Percentiles rank a stretch among this genome's conserved stretches.
phyloP scores from a whole-genome alignment of 495 filamentous ascomycete species.

The Apiosordaria backusii region DNA sequence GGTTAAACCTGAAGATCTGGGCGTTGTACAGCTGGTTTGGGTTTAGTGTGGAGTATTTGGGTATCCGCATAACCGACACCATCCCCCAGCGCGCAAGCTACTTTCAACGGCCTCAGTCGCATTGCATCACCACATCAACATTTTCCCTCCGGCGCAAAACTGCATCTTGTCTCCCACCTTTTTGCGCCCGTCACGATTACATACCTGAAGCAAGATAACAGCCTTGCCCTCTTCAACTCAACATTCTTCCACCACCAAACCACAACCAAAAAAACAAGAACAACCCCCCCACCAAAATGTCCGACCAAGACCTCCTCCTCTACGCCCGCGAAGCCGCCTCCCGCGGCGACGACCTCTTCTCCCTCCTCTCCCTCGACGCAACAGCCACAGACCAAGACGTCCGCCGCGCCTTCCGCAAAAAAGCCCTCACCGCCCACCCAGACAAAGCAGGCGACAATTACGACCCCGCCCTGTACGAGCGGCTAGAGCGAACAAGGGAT shows the following conservation, averaged over 20 bases:
- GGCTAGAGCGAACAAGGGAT: slow-evolving; percentile 46
- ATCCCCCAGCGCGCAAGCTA: too few relatives aligned
- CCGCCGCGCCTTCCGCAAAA: slow-evolving; percentile 44
- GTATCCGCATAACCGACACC: too few relatives aligned
- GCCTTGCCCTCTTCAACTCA: neutral
- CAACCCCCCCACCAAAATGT: slow-evolving; percentile 22
- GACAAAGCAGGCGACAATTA: slow-evolving; percentile 47
- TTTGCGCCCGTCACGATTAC: too few relatives aligned
- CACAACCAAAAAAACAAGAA: neutral
- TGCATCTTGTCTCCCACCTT: too few relatives aligned
- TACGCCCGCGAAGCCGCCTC: slow-evolving; percentile 43
- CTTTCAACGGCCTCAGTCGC: too few relatives aligned
- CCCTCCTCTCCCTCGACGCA: slow-evolving; percentile 41
- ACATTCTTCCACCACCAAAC: neutral
- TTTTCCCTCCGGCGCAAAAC: too few relatives aligned
- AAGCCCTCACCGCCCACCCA: slow-evolving; percentile 49
- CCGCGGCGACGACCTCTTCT: slow-evolving; percentile 42
- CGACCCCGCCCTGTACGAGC: slow-evolving; percentile 45
- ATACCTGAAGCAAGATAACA: too few relatives aligned
- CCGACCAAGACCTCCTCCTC: slow-evolving; percentile 37
- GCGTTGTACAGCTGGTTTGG: too few relatives aligned
- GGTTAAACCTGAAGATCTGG: too few relatives aligned
- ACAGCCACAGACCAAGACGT: slow-evolving; percentile 42
- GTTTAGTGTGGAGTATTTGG: too few relatives aligned
- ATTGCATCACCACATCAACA: too few relatives aligned